Evolutionary conservation across 371 early-diverging fungal species (phyloP), one percentile per base, ranked within the genome.

Genomic region (Dentiscutata heterogama): DNA sequence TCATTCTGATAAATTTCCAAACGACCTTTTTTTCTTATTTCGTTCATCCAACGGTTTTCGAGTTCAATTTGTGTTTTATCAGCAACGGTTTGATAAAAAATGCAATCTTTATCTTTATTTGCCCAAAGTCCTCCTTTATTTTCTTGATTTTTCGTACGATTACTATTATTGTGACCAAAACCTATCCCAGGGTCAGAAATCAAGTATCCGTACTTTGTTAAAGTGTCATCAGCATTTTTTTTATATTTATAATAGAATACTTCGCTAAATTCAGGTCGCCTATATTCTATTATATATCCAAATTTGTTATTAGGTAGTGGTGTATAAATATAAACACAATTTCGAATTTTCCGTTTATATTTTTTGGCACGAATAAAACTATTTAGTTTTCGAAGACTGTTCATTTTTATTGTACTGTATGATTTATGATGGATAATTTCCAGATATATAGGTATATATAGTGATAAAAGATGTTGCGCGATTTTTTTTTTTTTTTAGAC

Each of bases 61-160:
- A 79, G 20, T n/a, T 29, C 67, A 6, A 79, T 79, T 67, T 79
- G 79, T 27, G 20, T 46, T 50, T 79, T 79, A 67, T 79, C 79
- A 2, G 79, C 79, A 16, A 79, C 79, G 4, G 79, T 79, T 35
- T 79, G 79, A 79, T 65, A 79, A 64, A 79, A 79, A 53, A 79
- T 51, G 13, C 60, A 79, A 27, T 79, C 79, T 79, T 79, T 79
- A 3, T 79, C 79, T 20, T 67, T 20, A 29, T 53, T 46, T 29
- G n/a, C 14, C 27, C 29, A 25, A 29, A 64, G 72, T 20, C 22
- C n/a, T 20, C 22, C n/a, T 51, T 51, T 50, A 35, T 31, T 58
- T 54, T 11, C 35, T 39, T 35, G 0, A 58, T 60, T 58, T 35
- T 42, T 35, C 35, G 20, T 42, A 58, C 1, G n/a, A 35, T 75